A percentile compares a stretch with the other conserved stretches of the same genome.
phyloP scores from a whole-genome alignment of 345 rosid species.

The Odontarrhena argentea region DNA sequence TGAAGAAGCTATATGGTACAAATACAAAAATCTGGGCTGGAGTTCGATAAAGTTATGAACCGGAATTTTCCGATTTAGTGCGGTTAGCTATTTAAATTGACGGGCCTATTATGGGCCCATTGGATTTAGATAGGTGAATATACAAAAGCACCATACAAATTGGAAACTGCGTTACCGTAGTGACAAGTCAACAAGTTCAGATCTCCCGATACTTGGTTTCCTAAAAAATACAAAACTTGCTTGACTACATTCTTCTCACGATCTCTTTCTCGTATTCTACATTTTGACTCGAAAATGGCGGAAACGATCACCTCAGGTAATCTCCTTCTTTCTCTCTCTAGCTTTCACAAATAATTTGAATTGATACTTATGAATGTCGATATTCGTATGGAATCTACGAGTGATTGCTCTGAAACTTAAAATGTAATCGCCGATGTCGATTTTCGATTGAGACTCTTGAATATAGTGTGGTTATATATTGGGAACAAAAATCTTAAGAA shows the following conservation, averaged over 20 bases:
- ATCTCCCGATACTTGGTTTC: neutral
- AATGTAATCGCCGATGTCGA: neutral
- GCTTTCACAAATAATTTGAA: slow-evolving; percentile 3
- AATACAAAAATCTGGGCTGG: neutral
- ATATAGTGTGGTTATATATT: neutral
- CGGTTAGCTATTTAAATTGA: neutral
- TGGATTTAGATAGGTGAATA: neutral
- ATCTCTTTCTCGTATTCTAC: slow-evolving; percentile 13
- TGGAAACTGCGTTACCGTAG: neutral
- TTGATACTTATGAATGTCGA: neutral
- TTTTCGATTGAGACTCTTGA: neutral
- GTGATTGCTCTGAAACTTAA: slow-evolving; percentile 1
- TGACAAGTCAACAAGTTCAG: slow-evolving; percentile 14
- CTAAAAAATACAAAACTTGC: neutral
- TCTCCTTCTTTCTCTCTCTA: neutral
- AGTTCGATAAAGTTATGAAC: neutral
- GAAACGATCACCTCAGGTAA: slow-evolving; percentile 32
- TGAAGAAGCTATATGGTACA: too few species aligned
- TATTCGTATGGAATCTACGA: slow-evolving; percentile 7
- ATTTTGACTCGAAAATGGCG: slow-evolving; percentile 26
- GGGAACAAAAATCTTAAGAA: neutral
- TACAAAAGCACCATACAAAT: neutral
- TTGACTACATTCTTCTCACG: slow-evolving; percentile 12
- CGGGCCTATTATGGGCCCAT: slow-evolving; percentile 7
- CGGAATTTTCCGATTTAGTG: neutral